phyloP scores from a whole-genome alignment of 768 basidiomycete species.

The Podaxis sp. region DNA sequence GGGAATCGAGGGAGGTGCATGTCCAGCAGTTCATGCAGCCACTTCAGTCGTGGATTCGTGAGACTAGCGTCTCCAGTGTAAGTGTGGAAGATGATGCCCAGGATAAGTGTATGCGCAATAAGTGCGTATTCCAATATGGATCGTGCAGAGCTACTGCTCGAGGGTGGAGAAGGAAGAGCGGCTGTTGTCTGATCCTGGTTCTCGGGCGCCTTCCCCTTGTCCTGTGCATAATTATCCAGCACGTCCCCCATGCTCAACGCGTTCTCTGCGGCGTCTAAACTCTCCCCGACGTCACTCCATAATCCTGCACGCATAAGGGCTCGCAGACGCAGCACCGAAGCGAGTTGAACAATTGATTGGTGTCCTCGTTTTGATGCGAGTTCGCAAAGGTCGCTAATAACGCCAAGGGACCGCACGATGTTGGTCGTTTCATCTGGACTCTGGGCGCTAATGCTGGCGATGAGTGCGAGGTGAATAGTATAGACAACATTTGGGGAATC shows the following conservation, averaged over 20 bases:
- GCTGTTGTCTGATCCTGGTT: constrained; percentile 15
- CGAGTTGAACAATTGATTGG: constrained; percentile 26
- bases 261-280: constrained; percentile 46
- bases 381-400: constrained; percentile 29
- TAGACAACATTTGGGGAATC: constrained; percentile 55
- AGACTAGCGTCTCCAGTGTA: constrained; percentile 47
- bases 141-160: neutral
- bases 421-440: constrained; percentile 14
- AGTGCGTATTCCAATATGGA: constrained; percentile 25
- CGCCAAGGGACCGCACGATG: constrained; percentile 23
- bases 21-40: constrained; percentile 67
- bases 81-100: constrained; percentile 58
- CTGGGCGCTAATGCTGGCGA: constrained; percentile 30
- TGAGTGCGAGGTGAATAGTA: constrained; percentile 49
- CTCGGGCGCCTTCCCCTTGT: constrained; percentile 18
- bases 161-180: constrained; percentile 5
- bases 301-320: constrained; percentile 54
- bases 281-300: constrained; percentile 49
- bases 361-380: constrained; percentile 27
- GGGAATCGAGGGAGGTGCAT: constrained; percentile 23
- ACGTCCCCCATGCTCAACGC: constrained; percentile 45
- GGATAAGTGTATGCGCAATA: constrained; percentile 55
- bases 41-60: constrained; percentile 47
- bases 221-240: constrained; percentile 26
- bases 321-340: constrained; percentile 43